These are phyloP conservation scores for Fusarium sp. DNA, from an alignment of 2,329 filamentous ascomycete genomes.

Conservation along the genomic window DNA sequence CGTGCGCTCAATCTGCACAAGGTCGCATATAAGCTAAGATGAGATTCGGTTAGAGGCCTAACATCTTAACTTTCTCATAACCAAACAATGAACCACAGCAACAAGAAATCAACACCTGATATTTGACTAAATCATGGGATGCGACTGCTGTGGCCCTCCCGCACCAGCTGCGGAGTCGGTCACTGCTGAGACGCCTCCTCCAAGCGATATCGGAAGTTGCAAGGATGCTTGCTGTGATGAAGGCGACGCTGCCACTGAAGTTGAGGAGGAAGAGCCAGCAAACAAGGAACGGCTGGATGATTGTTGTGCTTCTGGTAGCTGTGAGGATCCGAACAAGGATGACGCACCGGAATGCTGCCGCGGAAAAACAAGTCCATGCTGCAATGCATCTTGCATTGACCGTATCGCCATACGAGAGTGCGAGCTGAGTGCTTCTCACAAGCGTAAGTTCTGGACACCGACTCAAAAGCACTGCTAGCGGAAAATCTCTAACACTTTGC, in stretches of 20 bases:
- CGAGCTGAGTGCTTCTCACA: conserved; percentile 17
- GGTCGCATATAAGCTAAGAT: background rate
- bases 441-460: background rate
- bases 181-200: background rate
- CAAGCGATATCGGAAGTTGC: background rate
- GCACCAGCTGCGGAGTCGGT: background rate
- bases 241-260: background rate
- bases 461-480: background rate
- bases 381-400: conserved; percentile 54
- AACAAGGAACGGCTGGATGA: background rate
- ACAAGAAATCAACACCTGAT: background rate
- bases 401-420: conserved; percentile 56
- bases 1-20: conserved; percentile 1
- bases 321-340: background rate
- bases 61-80: background rate
- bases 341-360: conserved; percentile 51
- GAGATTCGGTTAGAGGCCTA: background rate
- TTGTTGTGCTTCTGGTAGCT: background rate
- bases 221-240: conserved; percentile 13
- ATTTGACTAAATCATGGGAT: conserved; percentile 13
- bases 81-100: background rate
- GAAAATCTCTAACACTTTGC: background rate
- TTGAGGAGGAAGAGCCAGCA: background rate
- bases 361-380: conserved; percentile 52
- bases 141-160: conserved; percentile 28